Percentiles rank a stretch among this genome's conserved stretches.
Evolutionary conservation across 2,329 filamentous ascomycete genomes (phyloP).

Genomic region (Trichophyton mentagrophytes): DNA sequence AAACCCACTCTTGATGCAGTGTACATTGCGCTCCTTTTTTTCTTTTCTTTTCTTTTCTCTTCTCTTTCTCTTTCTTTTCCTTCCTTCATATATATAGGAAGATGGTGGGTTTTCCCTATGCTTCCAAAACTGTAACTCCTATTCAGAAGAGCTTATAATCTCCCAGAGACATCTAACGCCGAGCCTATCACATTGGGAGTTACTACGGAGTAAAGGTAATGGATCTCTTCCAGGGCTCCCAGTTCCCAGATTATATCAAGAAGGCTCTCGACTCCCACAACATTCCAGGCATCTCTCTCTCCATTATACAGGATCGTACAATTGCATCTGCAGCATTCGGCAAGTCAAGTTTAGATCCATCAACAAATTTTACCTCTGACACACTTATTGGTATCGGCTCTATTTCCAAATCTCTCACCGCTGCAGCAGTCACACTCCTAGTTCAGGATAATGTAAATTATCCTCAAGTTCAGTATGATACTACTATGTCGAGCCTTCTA

Average conservation of each 20-base stretch:
- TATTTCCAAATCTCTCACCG: conserved; percentile 18
- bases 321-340: background rate
- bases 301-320: background rate
- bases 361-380: conserved; percentile 11
- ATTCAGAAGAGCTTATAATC: too few species aligned
- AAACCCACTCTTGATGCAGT: too few species aligned
- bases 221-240: background rate
- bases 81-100: too few species aligned
- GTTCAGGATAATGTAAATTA: conserved; percentile 29
- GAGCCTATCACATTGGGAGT: too few species aligned
- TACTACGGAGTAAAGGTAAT: background rate
- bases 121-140: too few species aligned
- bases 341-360: background rate
- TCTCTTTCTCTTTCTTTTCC: too few species aligned
- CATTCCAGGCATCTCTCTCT: background rate
- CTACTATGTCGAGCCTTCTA: conserved; percentile 37
- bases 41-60: too few species aligned
- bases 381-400: conserved; percentile 19
- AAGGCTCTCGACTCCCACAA: background rate
- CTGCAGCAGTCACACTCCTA: conserved; percentile 27
- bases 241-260: background rate
- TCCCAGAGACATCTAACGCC: too few species aligned
- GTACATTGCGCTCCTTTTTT: too few species aligned
- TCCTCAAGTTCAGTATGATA: conserved; percentile 34
- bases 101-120: too few species aligned